phyloP scores from a whole-genome alignment of 1,284 basidiomycete species.

The Cerrena zonata region DNA sequence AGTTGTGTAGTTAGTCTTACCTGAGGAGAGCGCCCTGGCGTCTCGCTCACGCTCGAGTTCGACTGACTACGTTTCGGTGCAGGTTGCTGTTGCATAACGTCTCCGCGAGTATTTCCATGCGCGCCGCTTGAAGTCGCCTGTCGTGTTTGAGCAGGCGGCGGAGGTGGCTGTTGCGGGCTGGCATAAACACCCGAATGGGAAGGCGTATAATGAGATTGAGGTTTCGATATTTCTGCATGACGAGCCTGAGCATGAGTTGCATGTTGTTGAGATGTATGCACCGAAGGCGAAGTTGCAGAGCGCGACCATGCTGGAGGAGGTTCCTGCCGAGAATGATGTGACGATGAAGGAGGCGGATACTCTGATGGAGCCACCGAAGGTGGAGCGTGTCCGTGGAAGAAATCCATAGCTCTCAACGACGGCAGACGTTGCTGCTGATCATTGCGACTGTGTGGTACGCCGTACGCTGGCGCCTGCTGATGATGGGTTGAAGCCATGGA shows the following conservation, averaged over 20 bases:
- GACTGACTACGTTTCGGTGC: conserved; percentile 27
- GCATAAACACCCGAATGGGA: conserved; percentile 14
- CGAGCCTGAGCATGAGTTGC: conserved; percentile 13
- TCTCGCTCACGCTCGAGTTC: conserved; percentile 27
- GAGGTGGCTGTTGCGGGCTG: conserved; percentile 6
- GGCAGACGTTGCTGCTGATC: conserved; percentile 49
- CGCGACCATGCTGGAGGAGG: conserved; percentile 18
- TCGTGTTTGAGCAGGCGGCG: not conserved
- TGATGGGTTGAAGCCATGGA: conserved; percentile 31
- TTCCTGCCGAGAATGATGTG: conserved; percentile 20
- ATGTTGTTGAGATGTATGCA: conserved; percentile 14
- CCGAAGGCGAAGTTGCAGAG: conserved; percentile 12
- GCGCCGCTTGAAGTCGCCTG: conserved; percentile 5
- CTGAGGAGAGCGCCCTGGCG: conserved; percentile 33
- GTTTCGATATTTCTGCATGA: conserved; percentile 19
- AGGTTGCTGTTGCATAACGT: conserved; percentile 21
- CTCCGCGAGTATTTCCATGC: conserved; percentile 17
- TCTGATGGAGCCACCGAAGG: conserved; percentile 14
- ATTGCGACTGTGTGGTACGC: conserved; percentile 32
- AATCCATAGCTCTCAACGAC: conserved; percentile 63
- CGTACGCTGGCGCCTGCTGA: conserved; percentile 22
- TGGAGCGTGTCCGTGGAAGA: conserved; percentile 31
- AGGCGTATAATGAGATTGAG: conserved; percentile 16
- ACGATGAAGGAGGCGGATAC: conserved; percentile 11
- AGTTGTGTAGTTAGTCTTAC: conserved; percentile 20